Evolutionary conservation across 75 land plant genomes (phyloP), one percentile per base, ranked within the genome.

Genomic region (Sequoiadendron giganteum): DNA sequence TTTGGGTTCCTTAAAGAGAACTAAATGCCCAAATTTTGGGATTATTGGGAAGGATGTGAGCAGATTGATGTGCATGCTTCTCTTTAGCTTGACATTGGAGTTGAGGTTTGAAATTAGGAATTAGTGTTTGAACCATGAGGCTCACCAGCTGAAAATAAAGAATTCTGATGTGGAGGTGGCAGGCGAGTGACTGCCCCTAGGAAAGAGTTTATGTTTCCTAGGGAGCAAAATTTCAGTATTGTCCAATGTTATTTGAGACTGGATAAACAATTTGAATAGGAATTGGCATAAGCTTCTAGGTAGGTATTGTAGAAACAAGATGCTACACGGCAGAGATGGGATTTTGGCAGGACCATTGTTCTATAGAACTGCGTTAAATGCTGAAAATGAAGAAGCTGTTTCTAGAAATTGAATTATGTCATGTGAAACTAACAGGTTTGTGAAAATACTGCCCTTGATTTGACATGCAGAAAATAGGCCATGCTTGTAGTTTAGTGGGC

Each of bases 401-500:
- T 45, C 32, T 82, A 10, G 84, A 82, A 82, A 13, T 82, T 39
- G 84, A 82, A 82, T 47, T 82, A 82, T 82, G 84, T 47, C 84
- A 25, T 47, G 52, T 82, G 14, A 82, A 82, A 45, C n/a, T 42
- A 13, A 43, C 84, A 82, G 84, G 84, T 82, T 82, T 47, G 84
- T 82, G 84, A 82, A 82, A 45, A 43, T 47, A 47, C 34, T 47
- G 84, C 34, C 32, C 52, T 82, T 82, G 40, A 82, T 82, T 82
- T 82, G 84, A 47, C 84, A 82, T 82, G 54, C 54, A 43, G 84
- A 82, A 82, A 82, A 47, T 82, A 45, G 45, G n/a, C 34, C 49
- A 82, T 82, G 84, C 84, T 82, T 82, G 84, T 82, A 45, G n/a
- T 47, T 45, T 82, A 82, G 84, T 82, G 52, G 84, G 84, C 54